Percentiles rank a stretch among this genome's conserved stretches.
Evolutionary conservation across 2,329 filamentous ascomycete species (phyloP).

Genomic region (Nemania sp.): DNA sequence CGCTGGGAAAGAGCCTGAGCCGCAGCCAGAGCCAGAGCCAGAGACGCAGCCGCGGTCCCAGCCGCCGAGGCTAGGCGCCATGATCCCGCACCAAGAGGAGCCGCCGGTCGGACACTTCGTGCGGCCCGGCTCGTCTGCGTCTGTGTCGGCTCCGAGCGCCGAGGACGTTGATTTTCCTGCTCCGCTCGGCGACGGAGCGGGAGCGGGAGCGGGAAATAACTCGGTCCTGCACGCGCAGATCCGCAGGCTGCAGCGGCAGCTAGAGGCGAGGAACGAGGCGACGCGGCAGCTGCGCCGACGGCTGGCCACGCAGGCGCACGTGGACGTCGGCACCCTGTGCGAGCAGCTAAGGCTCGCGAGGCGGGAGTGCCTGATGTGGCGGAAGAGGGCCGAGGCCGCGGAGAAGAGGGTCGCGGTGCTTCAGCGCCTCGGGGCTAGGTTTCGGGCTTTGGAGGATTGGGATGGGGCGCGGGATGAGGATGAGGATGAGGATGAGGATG

Average conservation of each 20-base stretch:
- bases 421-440: conserved; percentile 46
- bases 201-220: conserved; percentile 20
- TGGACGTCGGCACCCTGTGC: conserved; percentile 52
- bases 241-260: conserved; percentile 51
- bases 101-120: conserved; percentile 48
- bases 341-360: conserved; percentile 53
- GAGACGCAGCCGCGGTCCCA: conserved; percentile 27
- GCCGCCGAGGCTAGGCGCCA: conserved; percentile 45
- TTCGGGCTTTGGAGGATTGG: conserved; percentile 17
- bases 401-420: conserved; percentile 57
- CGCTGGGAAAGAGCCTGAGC: not conserved
- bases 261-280: conserved; percentile 54
- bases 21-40: conserved; percentile 15
- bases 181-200: not conserved
- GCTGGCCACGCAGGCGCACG: conserved; percentile 49
- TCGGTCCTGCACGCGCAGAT: conserved; percentile 54
- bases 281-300: conserved; percentile 49
- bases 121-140: conserved; percentile 36
- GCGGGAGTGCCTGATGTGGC: conserved; percentile 55
- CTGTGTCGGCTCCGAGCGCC: conserved; percentile 8
- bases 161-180: not conserved
- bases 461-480: not conserved
- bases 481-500: not conserved
- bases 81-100: conserved; percentile 44
- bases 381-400: conserved; percentile 57